These are phyloP conservation scores for Hanseniaspora thailandica DNA, from an alignment of 805 yeast genomes.

Conservation along the genomic window DNA sequence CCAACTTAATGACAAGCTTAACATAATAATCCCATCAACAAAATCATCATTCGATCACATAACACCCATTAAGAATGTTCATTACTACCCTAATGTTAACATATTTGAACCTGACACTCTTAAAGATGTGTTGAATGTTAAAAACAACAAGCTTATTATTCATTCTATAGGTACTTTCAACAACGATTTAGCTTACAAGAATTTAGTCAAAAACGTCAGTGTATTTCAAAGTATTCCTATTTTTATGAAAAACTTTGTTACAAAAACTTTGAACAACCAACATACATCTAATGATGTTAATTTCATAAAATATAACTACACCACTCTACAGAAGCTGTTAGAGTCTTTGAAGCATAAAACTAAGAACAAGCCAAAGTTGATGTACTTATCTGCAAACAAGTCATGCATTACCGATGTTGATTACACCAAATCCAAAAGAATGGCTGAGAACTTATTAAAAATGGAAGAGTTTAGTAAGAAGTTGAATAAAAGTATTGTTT, in stretches of 20 bases:
- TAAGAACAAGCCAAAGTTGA: not conserved
- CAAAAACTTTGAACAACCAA: not conserved
- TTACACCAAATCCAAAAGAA: constrained; percentile 8
- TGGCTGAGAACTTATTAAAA: not conserved
- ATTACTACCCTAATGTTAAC: constrained; percentile 42
- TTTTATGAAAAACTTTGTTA: constrained; percentile 13
- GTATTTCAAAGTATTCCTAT: constrained; percentile 9
- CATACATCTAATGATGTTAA: constrained; percentile 30
- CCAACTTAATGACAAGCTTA: constrained; percentile 49
- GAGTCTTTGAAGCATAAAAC: constrained; percentile 29
- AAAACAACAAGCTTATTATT: constrained; percentile 53
- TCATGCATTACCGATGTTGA: not conserved
- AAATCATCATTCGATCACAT: constrained; percentile 36
- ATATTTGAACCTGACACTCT: constrained; percentile 56
- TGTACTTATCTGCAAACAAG: constrained; percentile 8
- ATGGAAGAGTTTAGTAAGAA: not conserved
- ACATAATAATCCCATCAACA: constrained; percentile 53
- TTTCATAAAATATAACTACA: constrained; percentile 55
- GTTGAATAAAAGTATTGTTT: not conserved
- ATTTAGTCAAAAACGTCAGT: constrained; percentile 29
- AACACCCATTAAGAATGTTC: constrained; percentile 31
- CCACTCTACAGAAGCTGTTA: constrained; percentile 56
- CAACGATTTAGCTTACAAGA: constrained; percentile 60
- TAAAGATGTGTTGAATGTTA: constrained; percentile 29
- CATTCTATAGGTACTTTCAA: constrained; percentile 72